These are phyloP conservation scores for Globisporangium takayamanum DNA, from an alignment of 352 stramenopile species.

Conservation along the genomic window DNA sequence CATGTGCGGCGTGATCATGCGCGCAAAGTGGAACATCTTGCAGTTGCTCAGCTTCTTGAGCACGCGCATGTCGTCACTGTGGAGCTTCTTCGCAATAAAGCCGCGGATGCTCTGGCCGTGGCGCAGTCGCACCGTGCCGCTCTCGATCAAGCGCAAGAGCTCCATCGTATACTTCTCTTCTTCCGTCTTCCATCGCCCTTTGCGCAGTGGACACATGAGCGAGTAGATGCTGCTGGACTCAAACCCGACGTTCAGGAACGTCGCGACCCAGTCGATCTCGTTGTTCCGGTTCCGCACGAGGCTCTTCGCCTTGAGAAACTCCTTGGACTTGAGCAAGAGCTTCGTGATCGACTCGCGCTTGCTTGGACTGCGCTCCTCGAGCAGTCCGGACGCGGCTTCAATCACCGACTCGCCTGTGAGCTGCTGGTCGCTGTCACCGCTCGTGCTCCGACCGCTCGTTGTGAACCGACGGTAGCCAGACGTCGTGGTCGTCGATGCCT, in stretches of 20 bases:
- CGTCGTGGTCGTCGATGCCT: neutral
- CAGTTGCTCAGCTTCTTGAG: constrained; percentile 84
- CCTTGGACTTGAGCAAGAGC: constrained; percentile 59
- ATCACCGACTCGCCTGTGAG: constrained; percentile 11
- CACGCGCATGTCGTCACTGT: constrained; percentile 80
- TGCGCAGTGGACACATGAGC: constrained; percentile 67
- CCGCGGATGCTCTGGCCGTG: constrained; percentile 63
- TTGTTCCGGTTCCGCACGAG: constrained; percentile 68
- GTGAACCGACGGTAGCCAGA: neutral
- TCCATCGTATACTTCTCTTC: constrained; percentile 72
- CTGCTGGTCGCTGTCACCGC: neutral
- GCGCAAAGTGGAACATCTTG: constrained; percentile 71
- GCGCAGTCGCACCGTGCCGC: constrained; percentile 45
- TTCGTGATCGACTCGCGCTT: constrained; percentile 42
- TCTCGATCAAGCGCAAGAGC: constrained; percentile 58
- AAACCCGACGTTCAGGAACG: constrained; percentile 69
- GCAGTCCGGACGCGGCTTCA: constrained; percentile 8
- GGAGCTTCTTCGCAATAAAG: constrained; percentile 68
- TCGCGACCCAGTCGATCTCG: constrained; percentile 75
- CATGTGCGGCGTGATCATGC: constrained; percentile 51
- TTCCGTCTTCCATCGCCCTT: constrained; percentile 67
- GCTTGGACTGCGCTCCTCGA: constrained; percentile 17
- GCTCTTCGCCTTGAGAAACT: constrained; percentile 48
- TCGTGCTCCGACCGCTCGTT: neutral
- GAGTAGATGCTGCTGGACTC: constrained; percentile 68